Base-by-base conservation (phyloP, 257 asterid species). In the Catharanthus roseus region DNA sequence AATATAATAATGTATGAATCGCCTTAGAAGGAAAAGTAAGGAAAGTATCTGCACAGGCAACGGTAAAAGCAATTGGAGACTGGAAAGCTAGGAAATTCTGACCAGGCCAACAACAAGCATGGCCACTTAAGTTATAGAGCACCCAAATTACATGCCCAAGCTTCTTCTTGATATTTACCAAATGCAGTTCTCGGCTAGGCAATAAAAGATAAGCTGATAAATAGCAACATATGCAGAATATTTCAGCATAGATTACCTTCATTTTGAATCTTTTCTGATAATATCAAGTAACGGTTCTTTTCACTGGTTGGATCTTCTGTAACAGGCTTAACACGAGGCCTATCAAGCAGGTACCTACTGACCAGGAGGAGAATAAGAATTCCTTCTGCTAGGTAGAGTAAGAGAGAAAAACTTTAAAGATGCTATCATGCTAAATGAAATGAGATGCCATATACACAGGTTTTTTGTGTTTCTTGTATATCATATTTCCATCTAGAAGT, bases 281-380 rank as follows among this genome's bases (percentile, higher is more conserved):
- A 81, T 72, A 93, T 74, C 83, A 91, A n/a, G 73, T 68, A 86
- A 31, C 96, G 96, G 73, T 75, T 89, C 71, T 77, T 86, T 36
- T 83, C 87, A 75, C 82, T 68, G 1, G 88, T 78, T 31, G 99
- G 99, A 73, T 93, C 97, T 77, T 86, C 95, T 1, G 89, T 87
- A 56, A 91, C 71, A 45, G 99, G 97, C 77, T 93, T 93, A 75
- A 89, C 36, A 70, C 97, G 95, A 36, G 96, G 91, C 82, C 85
- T 83, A 68, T 93, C 88, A 76, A 93, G 88, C 87, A 93, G 64
- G 82, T 88, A 89, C 60, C 97, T 93, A 36, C 11, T 70, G 80
- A 65, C 24, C 77, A 72, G 19, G 34, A 29, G 68, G 70, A 55
- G 69, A 39, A 3, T 21, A 36, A 45, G 34, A 42, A 63, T 58